Base-by-base conservation (phyloP, 441 rosid species). In the Pelargonium cotyledonis region DNA sequence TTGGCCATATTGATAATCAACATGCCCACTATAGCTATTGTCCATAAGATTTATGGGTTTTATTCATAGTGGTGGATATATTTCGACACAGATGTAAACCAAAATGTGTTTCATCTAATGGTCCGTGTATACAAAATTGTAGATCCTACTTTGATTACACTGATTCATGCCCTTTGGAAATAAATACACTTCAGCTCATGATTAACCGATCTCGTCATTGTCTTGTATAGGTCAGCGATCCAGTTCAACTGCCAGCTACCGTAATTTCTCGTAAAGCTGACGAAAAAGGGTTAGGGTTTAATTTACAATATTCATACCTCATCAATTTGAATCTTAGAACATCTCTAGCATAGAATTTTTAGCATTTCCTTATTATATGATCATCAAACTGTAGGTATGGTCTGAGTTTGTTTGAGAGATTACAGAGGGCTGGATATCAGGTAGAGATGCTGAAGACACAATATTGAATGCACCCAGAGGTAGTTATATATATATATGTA, bases 381-480 rank as follows among this genome's bases (percentile, higher is more conserved):
- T 70, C 65, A 26, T 62, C 46, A 35, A 66, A 51, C 65, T 82
- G 77, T 77, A 91, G 97, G 44, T 94, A 94, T 66, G 91, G 90
- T 65, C 91, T 85, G 49, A 94, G 99, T 81, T 76, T 94, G 89
- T 94, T 94, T 74, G 85, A 91, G 85, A 88, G 99, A 81, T 87
- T 94, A 72, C 97, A 94, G 79, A 87, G 76, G 75, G 99, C 96
- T 75, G 99, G 99, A 70, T 91, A 91, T 77, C 99, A 97, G 18
- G 95, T 94, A 43, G 79, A 83, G 65, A 91, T 94, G 98, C 88
- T 94, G 81, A 94, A 86, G 84, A 81, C 89, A 55, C 97, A 89
- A 75, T 94, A 94, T 75, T 84, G 97, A 53, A 94, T 94, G 99
- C 99, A 91, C 86, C 99, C 97, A 43, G 88, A 88, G 97, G 97